Percentiles rank a stretch among this genome's conserved stretches.
These are phyloP conservation scores for Seiridium cupressi DNA, from an alignment of 2,329 filamentous ascomycete genomes.

Conservation along the genomic window DNA sequence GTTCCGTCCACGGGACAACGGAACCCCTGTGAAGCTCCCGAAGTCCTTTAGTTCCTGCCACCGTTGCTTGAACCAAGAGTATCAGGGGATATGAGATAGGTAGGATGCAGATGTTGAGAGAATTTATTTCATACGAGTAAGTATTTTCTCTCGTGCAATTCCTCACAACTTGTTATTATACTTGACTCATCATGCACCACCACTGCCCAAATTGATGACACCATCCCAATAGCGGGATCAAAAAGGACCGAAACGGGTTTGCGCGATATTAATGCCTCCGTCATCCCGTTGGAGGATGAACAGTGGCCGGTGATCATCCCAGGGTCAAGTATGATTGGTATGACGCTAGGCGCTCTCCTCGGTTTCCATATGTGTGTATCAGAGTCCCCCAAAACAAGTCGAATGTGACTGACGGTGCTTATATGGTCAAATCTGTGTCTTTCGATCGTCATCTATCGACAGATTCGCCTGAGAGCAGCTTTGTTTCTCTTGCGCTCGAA, in stretches of 20 bases:
- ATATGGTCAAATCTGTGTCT: background rate
- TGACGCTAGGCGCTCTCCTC: background rate
- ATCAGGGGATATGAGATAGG: no score
- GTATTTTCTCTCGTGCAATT: no score
- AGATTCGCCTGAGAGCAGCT: background rate
- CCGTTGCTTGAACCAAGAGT: no score
- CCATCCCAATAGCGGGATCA: background rate
- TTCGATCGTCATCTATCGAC: background rate
- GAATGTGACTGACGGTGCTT: background rate
- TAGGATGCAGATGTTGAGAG: no score
- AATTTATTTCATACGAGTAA: no score
- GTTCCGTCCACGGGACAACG: no score
- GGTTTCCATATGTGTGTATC: background rate
- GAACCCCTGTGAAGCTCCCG: no score
- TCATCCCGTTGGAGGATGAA: background rate
- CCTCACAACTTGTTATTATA: no score
- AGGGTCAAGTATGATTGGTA: background rate
- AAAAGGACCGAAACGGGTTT: background rate
- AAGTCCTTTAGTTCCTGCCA: no score
- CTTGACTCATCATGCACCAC: background rate
- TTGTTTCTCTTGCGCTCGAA: background rate
- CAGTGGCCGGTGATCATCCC: background rate
- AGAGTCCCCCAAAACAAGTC: background rate
- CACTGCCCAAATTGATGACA: background rate
- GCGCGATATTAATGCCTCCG: background rate